Base-by-base conservation (phyloP, 164 flowering plant species). In the Liriodendron chinense region DNA sequence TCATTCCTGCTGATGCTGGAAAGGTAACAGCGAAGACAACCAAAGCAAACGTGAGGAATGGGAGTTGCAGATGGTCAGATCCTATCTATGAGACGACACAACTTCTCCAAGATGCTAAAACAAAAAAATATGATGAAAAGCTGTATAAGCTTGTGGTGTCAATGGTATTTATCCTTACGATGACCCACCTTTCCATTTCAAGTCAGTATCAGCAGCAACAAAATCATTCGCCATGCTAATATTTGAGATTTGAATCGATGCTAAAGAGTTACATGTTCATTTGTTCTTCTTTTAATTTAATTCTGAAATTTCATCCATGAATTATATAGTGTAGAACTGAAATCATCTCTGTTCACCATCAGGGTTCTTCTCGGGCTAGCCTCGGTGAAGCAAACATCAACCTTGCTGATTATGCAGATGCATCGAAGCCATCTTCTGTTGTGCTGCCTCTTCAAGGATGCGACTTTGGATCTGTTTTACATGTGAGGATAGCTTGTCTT, bases 31-130 rank as follows among this genome's bases (percentile, higher is more conserved):
- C 93, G 65, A 94, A 96, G 83, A 96, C 99, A 69, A 92, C 90
- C 69, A 96, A 93, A 82, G 91, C 97, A 72, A 89, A 80, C 85
- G 99, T 94, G 65, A 85, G 93, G 83, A 96, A 90, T 83, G 99
- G 99, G 70, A 84, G 86, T 23, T 96, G 99, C 85, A 96, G 92
- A 86, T 96, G 99, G 99, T 91, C 82, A 20, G 99, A 96, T 88
- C 97, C 99, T 53, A 91, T 96, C 77, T 96, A 96, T 87, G 99
- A 96, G 85, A 94, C 97, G 10, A 91, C 99, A 70, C 89, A 93
- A 80, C 98, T 94, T 85, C 91, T 96, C 25, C 96, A 86, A 82
- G 97, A 96, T 82, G 81, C 83, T 53, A 91, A 78, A 86, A 92
- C 89, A 72, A 94, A 86, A 78, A 85, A 86, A 74, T 94, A 80